Conservation (phyloP, 345 rosid species). For the Citrus inodora region DNA sequence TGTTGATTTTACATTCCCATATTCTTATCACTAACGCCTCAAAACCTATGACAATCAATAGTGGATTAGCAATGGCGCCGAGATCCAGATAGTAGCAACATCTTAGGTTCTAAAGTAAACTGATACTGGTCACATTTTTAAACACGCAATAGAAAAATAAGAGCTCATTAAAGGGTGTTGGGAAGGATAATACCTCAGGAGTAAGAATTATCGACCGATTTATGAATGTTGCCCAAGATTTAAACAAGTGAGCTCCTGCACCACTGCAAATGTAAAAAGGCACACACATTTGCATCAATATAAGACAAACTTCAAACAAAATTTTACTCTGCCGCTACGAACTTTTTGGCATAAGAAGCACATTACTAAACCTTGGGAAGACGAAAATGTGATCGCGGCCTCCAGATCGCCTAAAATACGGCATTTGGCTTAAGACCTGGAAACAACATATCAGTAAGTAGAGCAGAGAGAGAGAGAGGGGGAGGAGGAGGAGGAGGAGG, state of each 20-base stretch:
- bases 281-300: constrained; percentile 12
- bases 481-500: accelerated
- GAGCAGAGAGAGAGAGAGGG: not conserved
- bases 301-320: not conserved
- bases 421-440: constrained; percentile 91
- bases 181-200: constrained; percentile 57
- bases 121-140: not conserved
- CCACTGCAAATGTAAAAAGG: constrained; percentile 35
- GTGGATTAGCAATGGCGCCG: not conserved
- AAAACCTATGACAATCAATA: not conserved
- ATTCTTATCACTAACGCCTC: not conserved
- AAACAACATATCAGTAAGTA: not conserved
- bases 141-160: not conserved
- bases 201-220: constrained; percentile 79
- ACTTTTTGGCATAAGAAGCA: not conserved
- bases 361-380: constrained; percentile 69
- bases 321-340: not conserved
- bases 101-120: not conserved
- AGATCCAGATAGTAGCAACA: not conserved
- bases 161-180: not conserved
- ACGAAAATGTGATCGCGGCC: constrained; percentile 96
- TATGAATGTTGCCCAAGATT: constrained; percentile 69
- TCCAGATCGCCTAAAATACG: constrained; percentile 80
- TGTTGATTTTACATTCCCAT: not conserved
- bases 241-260: constrained; percentile 79